Percentiles rank a stretch among this genome's conserved stretches.
Evolutionary conservation across 495 filamentous ascomycete species (phyloP).

Genomic region (Neohortaea acidophila): DNA sequence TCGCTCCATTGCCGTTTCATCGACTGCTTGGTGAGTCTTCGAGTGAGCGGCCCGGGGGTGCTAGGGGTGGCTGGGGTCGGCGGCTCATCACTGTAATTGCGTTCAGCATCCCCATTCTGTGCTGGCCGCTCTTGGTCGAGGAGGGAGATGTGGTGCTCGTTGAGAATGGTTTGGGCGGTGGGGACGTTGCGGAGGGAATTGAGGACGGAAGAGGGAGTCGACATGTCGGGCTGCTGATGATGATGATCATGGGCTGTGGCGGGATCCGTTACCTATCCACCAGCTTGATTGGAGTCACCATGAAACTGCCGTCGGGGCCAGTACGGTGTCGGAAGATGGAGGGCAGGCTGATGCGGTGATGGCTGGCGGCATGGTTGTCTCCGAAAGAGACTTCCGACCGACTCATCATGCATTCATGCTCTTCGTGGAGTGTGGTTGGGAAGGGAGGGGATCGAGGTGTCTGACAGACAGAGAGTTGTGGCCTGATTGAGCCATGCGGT

Average conservation of each 20-base stretch:
- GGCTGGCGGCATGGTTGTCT: neutral
- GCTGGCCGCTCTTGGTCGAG: slow-evolving; percentile 33
- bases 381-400: slow-evolving; percentile 1
- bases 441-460: neutral
- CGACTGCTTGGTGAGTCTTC: slow-evolving; percentile 14
- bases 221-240: slow-evolving; percentile 4
- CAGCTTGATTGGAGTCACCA: slow-evolving; percentile 6
- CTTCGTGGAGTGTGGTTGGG: neutral
- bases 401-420: slow-evolving; percentile 1
- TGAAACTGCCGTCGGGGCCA: slow-evolving; percentile 1
- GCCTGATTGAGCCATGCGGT: no score
- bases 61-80: neutral
- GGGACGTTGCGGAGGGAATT: slow-evolving; percentile 3
- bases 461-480: no score
- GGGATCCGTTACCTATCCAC: slow-evolving; percentile 11
- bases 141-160: slow-evolving; percentile 47
- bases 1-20: slow-evolving; percentile 30
- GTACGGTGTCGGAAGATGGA: neutral
- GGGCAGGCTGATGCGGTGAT: slow-evolving; percentile 2
- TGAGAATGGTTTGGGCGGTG: slow-evolving; percentile 25
- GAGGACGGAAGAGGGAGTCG: slow-evolving; percentile 2
- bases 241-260: neutral
- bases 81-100: slow-evolving; percentile 4
- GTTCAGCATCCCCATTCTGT: slow-evolving; percentile 13
- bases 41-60: slow-evolving; percentile 2